A percentile compares a stretch with the other conserved stretches of the same genome.
Conservation (phyloP, 805 yeast genomes). For the Saturnispora dispora region DNA sequence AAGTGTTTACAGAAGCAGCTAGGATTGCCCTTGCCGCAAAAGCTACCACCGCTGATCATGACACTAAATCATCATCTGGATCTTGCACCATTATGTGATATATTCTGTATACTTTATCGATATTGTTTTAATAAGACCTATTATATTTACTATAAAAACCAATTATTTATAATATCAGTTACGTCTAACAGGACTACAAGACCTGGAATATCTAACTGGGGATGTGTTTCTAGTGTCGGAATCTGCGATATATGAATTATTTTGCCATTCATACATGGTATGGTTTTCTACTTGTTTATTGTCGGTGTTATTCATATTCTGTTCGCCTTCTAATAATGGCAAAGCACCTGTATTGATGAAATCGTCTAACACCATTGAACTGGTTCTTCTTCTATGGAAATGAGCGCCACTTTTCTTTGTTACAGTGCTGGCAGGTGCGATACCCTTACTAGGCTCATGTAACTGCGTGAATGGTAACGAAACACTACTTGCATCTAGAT, state of each 20-base stretch:
- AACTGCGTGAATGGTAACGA: conserved; percentile 11
- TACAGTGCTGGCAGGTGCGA: conserved; percentile 9
- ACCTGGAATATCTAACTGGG: conserved; percentile 4
- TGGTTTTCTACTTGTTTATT: conserved; percentile 6
- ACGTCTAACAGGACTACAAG: conserved; percentile 8
- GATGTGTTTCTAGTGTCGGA: conserved; percentile 4
- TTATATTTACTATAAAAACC: not conserved
- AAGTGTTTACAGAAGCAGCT: conserved; percentile 97
- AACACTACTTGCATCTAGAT: not conserved
- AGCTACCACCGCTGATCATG: conserved; percentile 24
- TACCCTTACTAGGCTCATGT: conserved; percentile 17
- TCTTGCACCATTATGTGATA: conserved; percentile 23
- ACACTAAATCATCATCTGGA: conserved; percentile 31
- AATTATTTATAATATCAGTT: not conserved
- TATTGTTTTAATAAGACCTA: conserved; percentile 1
- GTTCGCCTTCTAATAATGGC: conserved; percentile 13
- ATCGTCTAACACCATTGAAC: conserved; percentile 22
- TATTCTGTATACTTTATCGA: conserved; percentile 1
- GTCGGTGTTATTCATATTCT: not conserved
- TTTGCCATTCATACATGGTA: conserved; percentile 18
- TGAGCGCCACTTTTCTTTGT: conserved; percentile 13
- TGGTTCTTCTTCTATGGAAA: conserved; percentile 19
- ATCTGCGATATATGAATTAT: conserved; percentile 12
- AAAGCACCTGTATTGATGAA: conserved; percentile 21
- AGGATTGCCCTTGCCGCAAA: conserved; percentile 89